These are phyloP conservation scores for Abrus pulchellus DNA, from an alignment of 306 rosid species.

Conservation along the genomic window DNA sequence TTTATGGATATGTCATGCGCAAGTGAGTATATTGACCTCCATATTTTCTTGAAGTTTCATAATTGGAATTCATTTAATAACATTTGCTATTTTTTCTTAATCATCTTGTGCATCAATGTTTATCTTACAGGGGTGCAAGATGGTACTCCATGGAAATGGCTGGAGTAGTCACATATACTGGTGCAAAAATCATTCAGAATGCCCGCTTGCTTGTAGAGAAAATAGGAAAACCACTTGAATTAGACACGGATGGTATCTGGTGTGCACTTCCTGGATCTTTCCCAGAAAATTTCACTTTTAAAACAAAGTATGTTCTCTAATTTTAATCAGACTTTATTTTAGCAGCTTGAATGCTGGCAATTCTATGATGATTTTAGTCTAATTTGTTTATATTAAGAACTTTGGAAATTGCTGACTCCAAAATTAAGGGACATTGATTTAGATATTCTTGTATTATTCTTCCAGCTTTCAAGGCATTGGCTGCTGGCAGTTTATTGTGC, in stretches of 20 bases:
- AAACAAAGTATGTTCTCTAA: slow-evolving; percentile 72
- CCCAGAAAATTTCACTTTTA: slow-evolving; percentile 94
- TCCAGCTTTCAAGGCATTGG: slow-evolving; percentile 28
- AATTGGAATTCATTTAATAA: slow-evolving; percentile 28
- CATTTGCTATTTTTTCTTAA: slow-evolving; percentile 38
- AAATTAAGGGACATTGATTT: slow-evolving; percentile 36
- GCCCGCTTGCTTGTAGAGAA: slow-evolving; percentile 92
- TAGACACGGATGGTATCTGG: slow-evolving; percentile 99
- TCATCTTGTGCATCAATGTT: slow-evolving; percentile 46
- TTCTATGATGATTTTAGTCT: slow-evolving; percentile 21
- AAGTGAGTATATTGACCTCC: slow-evolving; percentile 71
- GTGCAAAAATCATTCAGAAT: slow-evolving; percentile 98
- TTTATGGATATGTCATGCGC: slow-evolving; percentile 96
- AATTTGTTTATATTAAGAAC: slow-evolving; percentile 4
- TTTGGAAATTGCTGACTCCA: slow-evolving; percentile 5
- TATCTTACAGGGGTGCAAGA: slow-evolving; percentile 87
- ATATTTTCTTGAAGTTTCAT: slow-evolving; percentile 44
- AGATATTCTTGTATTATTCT: slow-evolving; percentile 31
- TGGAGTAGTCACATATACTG: slow-evolving; percentile 99
- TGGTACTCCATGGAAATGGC: slow-evolving; percentile 99
- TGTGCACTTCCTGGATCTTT: slow-evolving; percentile 98
- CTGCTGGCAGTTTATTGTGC: slow-evolving; percentile 18
- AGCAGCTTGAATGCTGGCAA: slow-evolving; percentile 12
- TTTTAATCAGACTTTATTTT: slow-evolving; percentile 26
- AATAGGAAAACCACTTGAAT: slow-evolving; percentile 97